Percentiles rank a stretch among this genome's conserved stretches.
phyloP scores from a whole-genome alignment of 176 grass and related monocot species.

The Oryza glaberrima region DNA sequence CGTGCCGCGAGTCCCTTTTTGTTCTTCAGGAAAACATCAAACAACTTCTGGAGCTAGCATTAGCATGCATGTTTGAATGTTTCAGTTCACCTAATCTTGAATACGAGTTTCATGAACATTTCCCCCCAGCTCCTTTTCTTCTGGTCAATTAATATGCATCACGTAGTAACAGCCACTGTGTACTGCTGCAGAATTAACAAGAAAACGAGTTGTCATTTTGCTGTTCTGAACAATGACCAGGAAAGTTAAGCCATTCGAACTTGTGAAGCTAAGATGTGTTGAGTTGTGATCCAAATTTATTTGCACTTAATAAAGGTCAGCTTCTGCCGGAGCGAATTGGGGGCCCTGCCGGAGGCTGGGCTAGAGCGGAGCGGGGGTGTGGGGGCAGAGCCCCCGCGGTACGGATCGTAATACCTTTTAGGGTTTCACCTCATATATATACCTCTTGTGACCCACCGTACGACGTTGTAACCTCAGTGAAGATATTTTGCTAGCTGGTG shows the following conservation, averaged over 20 bases:
- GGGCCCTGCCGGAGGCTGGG: too few relatives aligned
- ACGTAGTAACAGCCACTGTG: not conserved
- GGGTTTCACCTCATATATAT: too few relatives aligned
- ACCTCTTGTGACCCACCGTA: too few relatives aligned
- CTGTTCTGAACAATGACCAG: not conserved
- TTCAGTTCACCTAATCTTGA: not conserved
- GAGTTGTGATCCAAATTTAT: too few relatives aligned
- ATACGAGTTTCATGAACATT: not conserved
- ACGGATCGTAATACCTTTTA: too few relatives aligned
- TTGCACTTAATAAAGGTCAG: too few relatives aligned
- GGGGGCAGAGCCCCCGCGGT: too few relatives aligned
- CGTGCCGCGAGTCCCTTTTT: not conserved
- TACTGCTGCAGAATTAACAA: not conserved
- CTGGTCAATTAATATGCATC: not conserved
- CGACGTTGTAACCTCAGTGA: too few relatives aligned
- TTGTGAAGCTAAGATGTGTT: not conserved
- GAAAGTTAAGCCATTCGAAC: not conserved
- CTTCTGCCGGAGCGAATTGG: too few relatives aligned
- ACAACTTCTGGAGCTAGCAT: not conserved
- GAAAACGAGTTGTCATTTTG: not conserved
- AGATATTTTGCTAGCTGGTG: too few relatives aligned
- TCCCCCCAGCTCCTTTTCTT: not conserved
- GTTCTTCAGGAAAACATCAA: not conserved
- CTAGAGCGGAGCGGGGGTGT: too few relatives aligned
- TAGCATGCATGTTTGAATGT: too few relatives aligned